These are phyloP conservation scores for Adansonia grandidieri DNA, from an alignment of 441 rosid species.

Conservation along the genomic window DNA sequence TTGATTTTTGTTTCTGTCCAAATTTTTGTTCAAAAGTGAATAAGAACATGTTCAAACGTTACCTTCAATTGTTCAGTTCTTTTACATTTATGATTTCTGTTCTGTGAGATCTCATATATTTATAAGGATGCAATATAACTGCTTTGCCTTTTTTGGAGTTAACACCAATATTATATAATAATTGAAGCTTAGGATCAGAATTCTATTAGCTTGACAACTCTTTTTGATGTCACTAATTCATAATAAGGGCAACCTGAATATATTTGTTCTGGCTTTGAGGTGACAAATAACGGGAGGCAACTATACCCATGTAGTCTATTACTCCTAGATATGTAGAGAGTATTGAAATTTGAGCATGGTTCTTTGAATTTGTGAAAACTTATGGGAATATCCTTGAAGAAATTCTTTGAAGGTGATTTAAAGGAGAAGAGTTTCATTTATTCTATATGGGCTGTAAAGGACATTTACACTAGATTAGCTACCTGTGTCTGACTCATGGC, in stretches of 20 bases:
- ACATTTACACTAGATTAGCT: background rate
- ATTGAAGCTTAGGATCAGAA: background rate
- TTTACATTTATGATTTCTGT: background rate
- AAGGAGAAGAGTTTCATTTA: background rate
- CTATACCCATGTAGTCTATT: background rate
- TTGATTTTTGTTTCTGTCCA: background rate
- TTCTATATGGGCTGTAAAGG: background rate
- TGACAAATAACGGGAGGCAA: conserved; percentile 9
- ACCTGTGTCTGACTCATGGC: background rate
- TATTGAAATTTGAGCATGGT: background rate
- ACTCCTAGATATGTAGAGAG: background rate
- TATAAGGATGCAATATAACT: background rate
- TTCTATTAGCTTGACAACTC: background rate
- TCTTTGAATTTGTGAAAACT: background rate
- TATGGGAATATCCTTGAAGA: background rate
- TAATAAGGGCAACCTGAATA: background rate
- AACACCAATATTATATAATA: background rate
- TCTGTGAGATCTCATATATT: background rate
- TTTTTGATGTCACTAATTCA: background rate
- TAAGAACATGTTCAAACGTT: background rate
- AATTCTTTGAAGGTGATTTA: background rate
- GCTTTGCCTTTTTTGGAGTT: background rate
- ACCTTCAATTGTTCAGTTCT: background rate
- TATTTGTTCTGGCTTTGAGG: background rate
- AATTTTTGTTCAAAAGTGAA: background rate